Evolutionary conservation across 2,329 filamentous ascomycete species (phyloP), one percentile per base, ranked within the genome.

Genomic region (Waltergamsia citrina): DNA sequence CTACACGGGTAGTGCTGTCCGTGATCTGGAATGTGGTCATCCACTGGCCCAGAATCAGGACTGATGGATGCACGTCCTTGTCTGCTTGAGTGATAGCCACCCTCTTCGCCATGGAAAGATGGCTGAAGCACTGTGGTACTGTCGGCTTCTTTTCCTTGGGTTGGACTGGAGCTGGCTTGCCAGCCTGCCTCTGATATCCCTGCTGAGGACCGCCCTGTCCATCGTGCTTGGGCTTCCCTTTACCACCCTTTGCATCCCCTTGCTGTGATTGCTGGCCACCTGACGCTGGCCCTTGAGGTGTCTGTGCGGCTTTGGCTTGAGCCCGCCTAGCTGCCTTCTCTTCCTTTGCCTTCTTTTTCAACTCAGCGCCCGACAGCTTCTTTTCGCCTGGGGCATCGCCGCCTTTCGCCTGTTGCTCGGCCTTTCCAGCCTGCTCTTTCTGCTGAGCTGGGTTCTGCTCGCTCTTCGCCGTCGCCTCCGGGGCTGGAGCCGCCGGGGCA

Each of bases 261-360:
- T 15, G 18, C 38, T 34, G 33, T 22, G 37, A 36, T 18, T 38
- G 53, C 47, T 44, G 60, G 53, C 41, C 56, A 52, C 36, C 56
- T 41, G 42, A 39, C 19, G 57, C 51, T 9, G 60, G 60, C 15
- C 56, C 54, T 37, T 57, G 59, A 2, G 64, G 59, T 20, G 52
- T 52, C 41, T 71, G 71, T 4, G 68, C 64, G 20, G 65, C 64
- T 53, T 81, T 85, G 48, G 70, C 75, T 50, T 78, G 78, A 32
- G 83, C 85, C 62, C 90, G 74, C 40, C 85, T 72, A 30, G 87
- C 87, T 34, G 84, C 82, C 63, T 95, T 96, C 55, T 95, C 90
- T 21, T 85, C 88, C 56, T 94, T 90, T 41, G 82, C 81, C 54
- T 77, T 79, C 49, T 88, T 90, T 62, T 96, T 96, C 50, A 94